Evolutionary conservation across 441 rosid genomes (phyloP), one percentile per base, ranked within the genome.

Genomic region (Erodium moschatum): DNA sequence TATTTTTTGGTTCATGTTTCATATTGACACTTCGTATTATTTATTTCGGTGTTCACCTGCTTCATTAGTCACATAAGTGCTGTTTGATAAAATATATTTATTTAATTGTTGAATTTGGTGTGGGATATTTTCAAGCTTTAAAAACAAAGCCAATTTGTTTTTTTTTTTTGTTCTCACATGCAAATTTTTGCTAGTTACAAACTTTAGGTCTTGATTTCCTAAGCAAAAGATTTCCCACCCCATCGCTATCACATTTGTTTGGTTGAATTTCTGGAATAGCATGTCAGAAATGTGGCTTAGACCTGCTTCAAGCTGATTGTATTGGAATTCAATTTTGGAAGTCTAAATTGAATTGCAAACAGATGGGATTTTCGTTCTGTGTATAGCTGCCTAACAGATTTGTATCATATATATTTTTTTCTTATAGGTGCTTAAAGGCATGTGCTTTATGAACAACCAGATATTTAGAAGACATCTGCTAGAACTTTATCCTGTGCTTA

Each of bases 401-500:
- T 33, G 20, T 64, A 29, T 64, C 46, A n/a, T 18, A 31, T 13
- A 18, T 33, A 3, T 65, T 70, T 67, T 80, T 54, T 74, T 70
- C 35, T 84, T 80, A 74, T 85, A 95, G 99, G 99, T 92, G 74
- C 88, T 92, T 58, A 87, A 85, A 78, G 90, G 95, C 80, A 95
- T 95, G 99, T 92, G 91, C 82, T 89, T 70, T 66, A 92, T 95
- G 98, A 87, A 87, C 84, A 85, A 76, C 77, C 79, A 81, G 77
- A 90, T 95, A 68, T 95, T 92, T 82, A 82, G 80, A 83, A 84
- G 87, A 70, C 95, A 95, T 81, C 82, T 95, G 72, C 80, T 97
- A 75, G 96, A 90, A 79, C 85, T 95, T 70, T 95, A 95, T 75
- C 99, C 99, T 70, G 78, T 92, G 74, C 99, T 95, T 66, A 89